phyloP scores from a whole-genome alignment of 345 rosid species.

The Melaleuca quinquenervia region DNA sequence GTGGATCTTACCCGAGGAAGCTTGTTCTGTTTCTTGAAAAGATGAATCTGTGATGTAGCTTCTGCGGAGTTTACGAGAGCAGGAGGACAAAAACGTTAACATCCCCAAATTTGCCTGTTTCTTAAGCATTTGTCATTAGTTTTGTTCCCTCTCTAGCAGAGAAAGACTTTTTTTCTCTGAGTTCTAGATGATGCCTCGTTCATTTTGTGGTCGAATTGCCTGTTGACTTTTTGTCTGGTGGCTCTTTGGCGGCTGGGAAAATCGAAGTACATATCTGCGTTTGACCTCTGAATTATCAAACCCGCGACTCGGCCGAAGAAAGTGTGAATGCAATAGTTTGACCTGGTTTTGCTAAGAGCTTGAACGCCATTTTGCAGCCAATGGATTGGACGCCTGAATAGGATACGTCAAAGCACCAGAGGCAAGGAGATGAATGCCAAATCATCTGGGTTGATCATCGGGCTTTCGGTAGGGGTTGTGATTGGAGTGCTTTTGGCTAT shows the following conservation, averaged over 20 bases:
- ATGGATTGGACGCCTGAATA: slow-evolving; percentile 31
- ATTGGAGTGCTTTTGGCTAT: slow-evolving; percentile 80
- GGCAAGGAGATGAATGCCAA: slow-evolving; percentile 59
- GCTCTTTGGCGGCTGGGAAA: neutral
- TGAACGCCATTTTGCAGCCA: slow-evolving; percentile 12
- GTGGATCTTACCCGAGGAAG: neutral
- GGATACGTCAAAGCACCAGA: neutral
- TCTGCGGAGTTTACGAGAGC: neutral
- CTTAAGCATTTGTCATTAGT: neutral
- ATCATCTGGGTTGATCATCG: slow-evolving; percentile 77
- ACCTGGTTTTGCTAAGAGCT: neutral
- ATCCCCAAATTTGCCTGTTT: neutral
- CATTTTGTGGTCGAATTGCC: neutral
- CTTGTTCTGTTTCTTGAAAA: neutral
- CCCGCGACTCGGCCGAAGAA: neutral
- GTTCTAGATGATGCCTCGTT: neutral
- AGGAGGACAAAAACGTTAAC: neutral
- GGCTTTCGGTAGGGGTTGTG: slow-evolving; percentile 86
- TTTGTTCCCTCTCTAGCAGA: neutral
- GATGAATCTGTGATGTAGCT: neutral
- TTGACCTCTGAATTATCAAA: slow-evolving; percentile 1
- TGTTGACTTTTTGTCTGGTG: neutral
- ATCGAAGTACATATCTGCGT: neutral
- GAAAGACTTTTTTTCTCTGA: neutral
- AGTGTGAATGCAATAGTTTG: neutral